Conservation (phyloP, 345 rosid species). For the Heritiera fomes region DNA sequence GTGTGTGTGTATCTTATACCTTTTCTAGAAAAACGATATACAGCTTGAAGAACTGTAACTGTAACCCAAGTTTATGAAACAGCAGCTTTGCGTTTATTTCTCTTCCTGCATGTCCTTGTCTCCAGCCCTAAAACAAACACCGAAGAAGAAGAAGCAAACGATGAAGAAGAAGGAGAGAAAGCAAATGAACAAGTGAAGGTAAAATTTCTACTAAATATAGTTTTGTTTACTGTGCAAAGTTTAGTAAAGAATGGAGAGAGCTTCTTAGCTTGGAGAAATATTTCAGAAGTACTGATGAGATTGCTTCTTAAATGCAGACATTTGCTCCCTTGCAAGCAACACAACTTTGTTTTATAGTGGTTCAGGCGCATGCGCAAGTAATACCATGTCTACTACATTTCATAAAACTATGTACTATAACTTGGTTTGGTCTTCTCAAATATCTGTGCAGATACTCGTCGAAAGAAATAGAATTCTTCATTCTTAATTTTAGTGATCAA, state of each 20-base stretch:
- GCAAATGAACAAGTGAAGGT: background rate
- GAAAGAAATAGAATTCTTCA: too few species aligned
- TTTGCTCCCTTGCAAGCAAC: background rate
- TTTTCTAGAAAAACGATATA: background rate
- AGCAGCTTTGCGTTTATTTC: background rate
- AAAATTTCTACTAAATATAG: too few species aligned
- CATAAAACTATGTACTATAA: background rate
- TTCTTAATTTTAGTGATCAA: too few species aligned
- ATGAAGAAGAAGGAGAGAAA: background rate
- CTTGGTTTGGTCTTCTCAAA: too few species aligned
- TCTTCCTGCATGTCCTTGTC: background rate
- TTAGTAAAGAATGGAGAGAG: background rate
- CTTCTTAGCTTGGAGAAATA: background rate
- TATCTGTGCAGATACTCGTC: too few species aligned
- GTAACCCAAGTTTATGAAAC: background rate
- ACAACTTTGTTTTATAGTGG: background rate
- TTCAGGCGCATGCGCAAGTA: background rate
- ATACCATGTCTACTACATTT: too few species aligned
- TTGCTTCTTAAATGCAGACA: background rate
- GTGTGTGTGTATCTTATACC: background rate
- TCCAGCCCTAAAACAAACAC: background rate
- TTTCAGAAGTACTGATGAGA: background rate
- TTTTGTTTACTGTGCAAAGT: too few species aligned
- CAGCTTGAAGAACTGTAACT: background rate
- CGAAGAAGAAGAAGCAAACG: too few species aligned